Percentiles rank a stretch among this genome's conserved stretches.
These are phyloP conservation scores for Carex arenaria DNA, from an alignment of 202 grass and related monocot species.

Conservation along the genomic window DNA sequence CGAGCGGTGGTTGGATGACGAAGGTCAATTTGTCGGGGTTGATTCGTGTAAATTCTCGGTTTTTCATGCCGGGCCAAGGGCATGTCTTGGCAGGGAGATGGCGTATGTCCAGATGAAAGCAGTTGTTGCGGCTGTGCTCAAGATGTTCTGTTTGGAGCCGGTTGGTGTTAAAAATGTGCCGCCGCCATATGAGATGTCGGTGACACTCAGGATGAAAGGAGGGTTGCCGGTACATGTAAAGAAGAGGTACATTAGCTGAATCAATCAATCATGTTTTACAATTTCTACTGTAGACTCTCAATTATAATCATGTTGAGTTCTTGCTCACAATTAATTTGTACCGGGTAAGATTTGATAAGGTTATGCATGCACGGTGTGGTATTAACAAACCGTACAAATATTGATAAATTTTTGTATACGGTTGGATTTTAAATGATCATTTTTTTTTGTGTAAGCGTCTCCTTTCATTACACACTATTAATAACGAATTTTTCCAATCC, in stretches of 20 bases:
- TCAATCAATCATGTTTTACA: neutral
- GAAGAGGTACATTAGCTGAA: conserved; percentile 10
- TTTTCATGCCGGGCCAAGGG: conserved; percentile 58
- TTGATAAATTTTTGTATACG: no score
- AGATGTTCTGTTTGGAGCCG: conserved; percentile 32
- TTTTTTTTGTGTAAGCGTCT: no score
- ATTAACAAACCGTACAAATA: no score
- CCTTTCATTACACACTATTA: no score
- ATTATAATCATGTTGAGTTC: neutral
- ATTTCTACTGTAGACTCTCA: neutral
- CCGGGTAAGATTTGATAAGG: no score
- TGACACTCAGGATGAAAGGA: conserved; percentile 50
- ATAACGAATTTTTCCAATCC: no score
- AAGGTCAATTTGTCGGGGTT: conserved; percentile 37
- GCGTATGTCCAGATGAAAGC: conserved; percentile 81
- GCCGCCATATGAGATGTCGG: conserved; percentile 47
- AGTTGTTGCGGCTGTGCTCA: conserved; percentile 42
- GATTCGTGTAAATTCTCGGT: conserved; percentile 39
- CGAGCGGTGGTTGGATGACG: conserved; percentile 50
- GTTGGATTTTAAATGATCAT: no score
- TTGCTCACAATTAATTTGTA: no score
- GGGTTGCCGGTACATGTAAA: conserved; percentile 34
- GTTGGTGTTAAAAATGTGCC: conserved; percentile 15
- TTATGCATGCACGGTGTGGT: no score
- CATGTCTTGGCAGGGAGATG: conserved; percentile 68